Base-by-base conservation (phyloP, 2,329 filamentous ascomycete species). In the Diaporthe sp. region DNA sequence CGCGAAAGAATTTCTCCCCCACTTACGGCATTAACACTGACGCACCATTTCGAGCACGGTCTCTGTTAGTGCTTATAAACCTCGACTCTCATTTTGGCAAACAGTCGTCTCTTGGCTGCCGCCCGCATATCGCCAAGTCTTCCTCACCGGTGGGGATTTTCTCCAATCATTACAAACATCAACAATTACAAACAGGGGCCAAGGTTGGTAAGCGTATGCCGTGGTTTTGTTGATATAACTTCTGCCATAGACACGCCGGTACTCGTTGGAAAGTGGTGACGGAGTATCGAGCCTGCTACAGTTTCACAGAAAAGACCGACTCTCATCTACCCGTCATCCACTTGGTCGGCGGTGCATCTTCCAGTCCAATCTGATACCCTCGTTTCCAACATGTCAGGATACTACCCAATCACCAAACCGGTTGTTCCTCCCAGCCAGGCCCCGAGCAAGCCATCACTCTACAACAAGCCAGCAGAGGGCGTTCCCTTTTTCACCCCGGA, bases 401-500 rank as follows among this genome's bases (percentile, higher is more conserved):
- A 44, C 12, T 62, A 72, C 25, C 75, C 75, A 2, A 70, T 76
- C 55, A 76, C 75, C 59, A 62, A 72, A 28, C 73, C 75, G 37
- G 68, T 76, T 19, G 73, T 76, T 1, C 75, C 75, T n/a, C 34
- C 67, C 6, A 37, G 73, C 59, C 72, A 75, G 53, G 75, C 28
- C 42, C 51, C 34, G 5, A 44, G 25, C 53, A 70, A 62, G 28
- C 59, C 75, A 4, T 75, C 75, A 4, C 37, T 37, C 8, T 42
- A 76, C 37, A 82, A 81, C 76, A 78, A 76, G 46, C 76, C 79
- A 42, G 82, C 81, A 42, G 69, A 77, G 37, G 82, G 81, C 57
- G 78, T 87, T 67, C 85, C 87, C 31, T 87, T 84, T 79, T 87
- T 82, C 80, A 86, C 85, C 3, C 85, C 86, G 1, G 82, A 80